These are phyloP conservation scores for Amanita rubescens DNA, from an alignment of 768 basidiomycete species.

Conservation along the genomic window DNA sequence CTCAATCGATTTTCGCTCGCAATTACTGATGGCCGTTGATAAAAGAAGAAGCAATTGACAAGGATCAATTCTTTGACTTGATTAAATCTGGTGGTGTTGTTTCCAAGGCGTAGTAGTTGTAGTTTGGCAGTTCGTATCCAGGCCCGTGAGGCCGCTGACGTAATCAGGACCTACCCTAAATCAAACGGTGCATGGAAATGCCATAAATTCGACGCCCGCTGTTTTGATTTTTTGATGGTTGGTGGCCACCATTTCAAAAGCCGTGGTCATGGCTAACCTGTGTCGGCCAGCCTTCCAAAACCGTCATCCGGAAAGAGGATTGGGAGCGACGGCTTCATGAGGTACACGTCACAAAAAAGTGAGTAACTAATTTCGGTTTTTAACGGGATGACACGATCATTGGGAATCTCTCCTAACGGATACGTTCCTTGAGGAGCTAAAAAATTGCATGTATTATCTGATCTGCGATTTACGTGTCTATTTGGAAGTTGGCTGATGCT, in stretches of 20 bases:
- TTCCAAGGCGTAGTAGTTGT: slow-evolving; percentile 42
- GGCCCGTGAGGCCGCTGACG: neutral
- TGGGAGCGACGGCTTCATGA: slow-evolving; percentile 83
- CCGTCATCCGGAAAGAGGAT: slow-evolving; percentile 65
- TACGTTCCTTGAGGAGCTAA: slow-evolving; percentile 49
- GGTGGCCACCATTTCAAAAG: slow-evolving; percentile 13
- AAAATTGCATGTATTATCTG: slow-evolving; percentile 89
- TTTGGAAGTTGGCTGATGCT: slow-evolving; percentile 9
- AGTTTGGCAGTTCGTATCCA: neutral
- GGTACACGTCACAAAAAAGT: slow-evolving; percentile 84
- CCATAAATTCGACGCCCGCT: slow-evolving; percentile 6
- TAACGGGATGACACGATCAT: slow-evolving; percentile 59
- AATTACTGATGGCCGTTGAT: neutral
- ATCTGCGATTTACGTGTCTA: slow-evolving; percentile 16
- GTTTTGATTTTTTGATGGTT: slow-evolving; percentile 26
- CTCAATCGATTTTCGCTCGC: slow-evolving; percentile 4
- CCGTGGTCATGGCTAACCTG: neutral
- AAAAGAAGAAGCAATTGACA: slow-evolving; percentile 44
- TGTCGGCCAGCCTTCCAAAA: slow-evolving; percentile 39
- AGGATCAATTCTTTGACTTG: slow-evolving; percentile 77
- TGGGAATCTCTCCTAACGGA: slow-evolving; percentile 99
- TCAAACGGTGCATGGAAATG: neutral
- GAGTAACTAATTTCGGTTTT: slow-evolving; percentile 34
- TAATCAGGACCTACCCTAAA: neutral
- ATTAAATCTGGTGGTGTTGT: slow-evolving; percentile 78